Evolutionary conservation across 148 eudicot species (phyloP).

Genomic region (Heliamphora exappendiculata): DNA sequence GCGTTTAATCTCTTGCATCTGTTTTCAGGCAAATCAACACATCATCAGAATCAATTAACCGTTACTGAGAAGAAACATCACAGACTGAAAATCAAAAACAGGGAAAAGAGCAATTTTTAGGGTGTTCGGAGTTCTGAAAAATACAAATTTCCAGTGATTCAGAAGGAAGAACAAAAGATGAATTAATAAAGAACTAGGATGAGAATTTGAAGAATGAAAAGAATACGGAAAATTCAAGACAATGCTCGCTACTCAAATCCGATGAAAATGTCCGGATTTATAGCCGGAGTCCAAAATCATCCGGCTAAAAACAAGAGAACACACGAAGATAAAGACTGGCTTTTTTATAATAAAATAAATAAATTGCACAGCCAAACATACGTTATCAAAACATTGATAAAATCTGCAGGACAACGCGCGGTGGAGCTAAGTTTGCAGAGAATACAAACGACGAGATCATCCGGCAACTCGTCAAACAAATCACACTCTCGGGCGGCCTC

Average conservation of each 20-base stretch:
- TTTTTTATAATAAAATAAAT: too few species aligned
- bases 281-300: not conserved
- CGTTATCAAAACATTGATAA: slow-evolving; percentile 38
- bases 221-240: not conserved
- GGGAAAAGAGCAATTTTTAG: not conserved
- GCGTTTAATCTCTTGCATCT: slow-evolving; percentile 77
- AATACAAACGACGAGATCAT: slow-evolving; percentile 43
- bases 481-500: too few species aligned
- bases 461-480: slow-evolving; percentile 41
- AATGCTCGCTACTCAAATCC: not conserved
- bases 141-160: not conserved
- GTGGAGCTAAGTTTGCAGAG: slow-evolving; percentile 40
- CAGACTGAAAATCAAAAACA: not conserved
- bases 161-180: too few species aligned
- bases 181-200: not conserved
- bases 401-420: slow-evolving; percentile 45
- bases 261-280: not conserved
- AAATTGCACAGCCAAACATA: too few species aligned
- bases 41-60: not conserved
- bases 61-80: too few species aligned
- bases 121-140: not conserved
- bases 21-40: slow-evolving; percentile 19
- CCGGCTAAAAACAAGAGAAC: not conserved
- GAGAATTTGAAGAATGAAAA: not conserved
- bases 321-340: not conserved